Conservation (phyloP, 306 rosid species). For the Prinsepia uniflora region DNA sequence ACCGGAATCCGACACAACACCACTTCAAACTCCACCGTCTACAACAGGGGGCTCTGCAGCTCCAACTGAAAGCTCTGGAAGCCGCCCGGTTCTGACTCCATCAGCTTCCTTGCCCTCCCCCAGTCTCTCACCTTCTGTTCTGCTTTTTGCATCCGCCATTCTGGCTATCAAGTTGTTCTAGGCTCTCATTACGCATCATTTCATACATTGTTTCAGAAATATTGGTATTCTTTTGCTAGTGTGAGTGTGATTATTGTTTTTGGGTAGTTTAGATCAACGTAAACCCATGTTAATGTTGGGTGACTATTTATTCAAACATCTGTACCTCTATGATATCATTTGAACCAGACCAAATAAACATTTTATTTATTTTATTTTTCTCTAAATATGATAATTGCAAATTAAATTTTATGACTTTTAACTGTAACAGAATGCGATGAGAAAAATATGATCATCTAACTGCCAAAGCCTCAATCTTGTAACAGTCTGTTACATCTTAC, state of each 20-base stretch:
- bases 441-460: not conserved
- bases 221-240: constrained; percentile 22
- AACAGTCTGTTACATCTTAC: not conserved
- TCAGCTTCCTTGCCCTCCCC: constrained; percentile 45
- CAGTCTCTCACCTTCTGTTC: constrained; percentile 34
- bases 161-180: constrained; percentile 40
- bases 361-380: not conserved
- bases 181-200: constrained; percentile 1
- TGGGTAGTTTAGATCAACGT: constrained; percentile 1
- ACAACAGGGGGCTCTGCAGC: constrained; percentile 40
- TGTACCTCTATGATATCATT: not conserved
- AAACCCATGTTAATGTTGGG: not conserved
- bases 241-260: constrained; percentile 24
- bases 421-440: not conserved
- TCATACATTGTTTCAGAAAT: constrained; percentile 14
- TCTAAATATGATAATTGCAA: too few species aligned
- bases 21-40: constrained; percentile 41
- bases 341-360: not conserved
- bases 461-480: not conserved
- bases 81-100: constrained; percentile 56
- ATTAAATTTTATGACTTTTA: too few species aligned
- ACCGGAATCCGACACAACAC: constrained; percentile 46
- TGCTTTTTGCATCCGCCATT: constrained; percentile 39
- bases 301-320: not conserved
- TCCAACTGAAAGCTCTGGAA: constrained; percentile 48